phyloP scores from a whole-genome alignment of 176 grass and related monocot species.

The Thalia dealbata region DNA sequence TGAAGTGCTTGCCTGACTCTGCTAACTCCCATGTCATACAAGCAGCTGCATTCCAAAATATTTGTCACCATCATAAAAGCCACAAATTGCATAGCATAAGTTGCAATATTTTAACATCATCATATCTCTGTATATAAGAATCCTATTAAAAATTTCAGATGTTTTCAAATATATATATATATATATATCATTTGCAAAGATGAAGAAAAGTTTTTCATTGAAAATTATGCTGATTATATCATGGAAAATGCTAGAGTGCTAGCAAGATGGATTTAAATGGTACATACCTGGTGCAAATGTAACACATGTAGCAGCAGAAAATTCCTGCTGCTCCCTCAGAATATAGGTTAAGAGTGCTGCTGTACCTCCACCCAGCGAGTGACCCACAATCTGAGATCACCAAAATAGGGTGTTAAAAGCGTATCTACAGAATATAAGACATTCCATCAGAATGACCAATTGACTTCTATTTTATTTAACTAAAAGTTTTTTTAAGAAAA shows the following conservation, averaged over 20 bases:
- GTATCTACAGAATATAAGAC: background rate
- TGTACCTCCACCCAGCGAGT: slow-evolving; percentile 91
- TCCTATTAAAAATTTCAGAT: no score
- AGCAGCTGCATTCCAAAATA: slow-evolving; percentile 41
- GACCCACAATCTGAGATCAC: slow-evolving; percentile 65
- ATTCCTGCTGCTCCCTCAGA: slow-evolving; percentile 85
- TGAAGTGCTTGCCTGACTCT: slow-evolving; percentile 75
- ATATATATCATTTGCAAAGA: no score
- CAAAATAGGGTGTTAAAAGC: background rate
- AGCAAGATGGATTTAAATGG: background rate
- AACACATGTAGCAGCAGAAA: slow-evolving; percentile 58
- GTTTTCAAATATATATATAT: no score
- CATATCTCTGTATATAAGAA: background rate
- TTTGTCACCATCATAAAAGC: background rate
- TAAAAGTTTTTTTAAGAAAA: no score
- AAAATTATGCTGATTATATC: background rate
- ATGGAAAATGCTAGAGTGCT: background rate
- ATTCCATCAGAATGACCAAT: background rate
- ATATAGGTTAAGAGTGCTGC: slow-evolving; percentile 84
- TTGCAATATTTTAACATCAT: background rate
- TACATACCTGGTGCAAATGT: slow-evolving; percentile 87
- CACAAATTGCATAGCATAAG: background rate
- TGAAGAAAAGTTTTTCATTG: no score
- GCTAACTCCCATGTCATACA: slow-evolving; percentile 99
- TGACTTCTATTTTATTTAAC: background rate